Percentiles rank a stretch among this genome's conserved stretches.
Conservation (phyloP, 129 eudicot genomes). For the Lactuca saligna region DNA sequence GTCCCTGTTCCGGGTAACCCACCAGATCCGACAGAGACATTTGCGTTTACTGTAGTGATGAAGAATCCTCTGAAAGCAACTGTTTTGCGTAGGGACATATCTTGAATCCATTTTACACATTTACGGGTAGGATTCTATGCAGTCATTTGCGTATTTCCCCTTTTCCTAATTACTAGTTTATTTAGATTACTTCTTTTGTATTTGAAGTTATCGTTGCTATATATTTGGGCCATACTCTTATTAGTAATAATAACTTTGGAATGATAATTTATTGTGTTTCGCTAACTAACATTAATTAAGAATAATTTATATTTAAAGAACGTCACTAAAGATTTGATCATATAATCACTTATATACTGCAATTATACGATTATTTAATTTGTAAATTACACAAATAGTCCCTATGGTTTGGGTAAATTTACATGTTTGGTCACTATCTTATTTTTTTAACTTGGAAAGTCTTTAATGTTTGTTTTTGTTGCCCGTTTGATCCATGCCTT, state of each 20-base stretch:
- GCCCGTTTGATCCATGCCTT: no score
- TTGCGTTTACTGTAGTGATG: constrained; percentile 91
- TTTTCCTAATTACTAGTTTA: neutral
- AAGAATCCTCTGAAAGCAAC: constrained; percentile 85
- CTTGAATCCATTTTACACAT: constrained; percentile 4
- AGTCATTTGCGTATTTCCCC: neutral
- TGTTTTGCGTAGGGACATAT: constrained; percentile 55
- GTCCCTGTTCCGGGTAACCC: constrained; percentile 63
- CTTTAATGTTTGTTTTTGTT: no score
- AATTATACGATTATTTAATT: no score
- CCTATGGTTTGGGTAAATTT: no score
- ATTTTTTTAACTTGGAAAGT: no score
- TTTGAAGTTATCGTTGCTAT: neutral
- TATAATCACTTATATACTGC: neutral
- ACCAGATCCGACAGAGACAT: constrained; percentile 95
- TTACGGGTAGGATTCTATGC: constrained; percentile 15
- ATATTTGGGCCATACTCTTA: neutral
- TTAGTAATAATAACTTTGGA: neutral
- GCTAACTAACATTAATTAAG: neutral
- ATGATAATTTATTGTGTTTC: neutral
- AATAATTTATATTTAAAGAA: neutral
- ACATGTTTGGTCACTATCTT: no score
- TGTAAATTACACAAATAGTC: no score
- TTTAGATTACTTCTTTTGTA: neutral
- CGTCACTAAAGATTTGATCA: neutral